Evolutionary conservation across 192 early-diverging fungal species (phyloP).

Genomic region (Rhizoclosmatium sp.): DNA sequence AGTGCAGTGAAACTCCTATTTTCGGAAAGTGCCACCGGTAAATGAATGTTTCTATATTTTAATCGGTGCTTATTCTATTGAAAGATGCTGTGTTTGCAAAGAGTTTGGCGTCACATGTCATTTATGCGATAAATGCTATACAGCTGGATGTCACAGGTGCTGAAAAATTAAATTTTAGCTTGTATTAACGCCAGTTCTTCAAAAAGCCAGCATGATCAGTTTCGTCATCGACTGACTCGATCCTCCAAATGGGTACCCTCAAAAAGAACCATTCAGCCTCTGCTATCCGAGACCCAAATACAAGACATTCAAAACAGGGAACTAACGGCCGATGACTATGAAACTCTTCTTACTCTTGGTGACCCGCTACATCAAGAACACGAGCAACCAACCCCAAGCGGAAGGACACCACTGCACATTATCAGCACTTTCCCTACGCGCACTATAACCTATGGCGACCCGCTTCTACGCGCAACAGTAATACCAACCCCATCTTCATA

Average conservation of each 20-base stretch:
- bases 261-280: not conserved
- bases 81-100: constrained; percentile 41
- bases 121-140: constrained; percentile 54
- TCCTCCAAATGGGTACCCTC: constrained; percentile 20
- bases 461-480: constrained; percentile 10
- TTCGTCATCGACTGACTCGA: constrained; percentile 12
- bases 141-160: constrained; percentile 35
- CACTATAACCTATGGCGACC: constrained; percentile 7
- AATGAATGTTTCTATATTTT: not conserved
- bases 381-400: not conserved
- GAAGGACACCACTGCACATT: constrained; percentile 51
- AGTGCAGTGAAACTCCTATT: constrained; percentile 41
- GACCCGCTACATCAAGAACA: not conserved
- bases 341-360: not conserved
- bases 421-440: constrained; percentile 47
- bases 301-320: constrained; percentile 9
- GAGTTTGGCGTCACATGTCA: constrained; percentile 27
- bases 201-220: constrained; percentile 4
- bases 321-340: constrained; percentile 14
- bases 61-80: not conserved
- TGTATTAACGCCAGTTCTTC: not conserved
- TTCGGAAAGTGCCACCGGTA: constrained; percentile 49
- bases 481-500: not conserved
- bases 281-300: not conserved
- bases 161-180: not conserved